These are phyloP conservation scores for Grammothele lineata DNA, from an alignment of 768 basidiomycete genomes.

Conservation along the genomic window DNA sequence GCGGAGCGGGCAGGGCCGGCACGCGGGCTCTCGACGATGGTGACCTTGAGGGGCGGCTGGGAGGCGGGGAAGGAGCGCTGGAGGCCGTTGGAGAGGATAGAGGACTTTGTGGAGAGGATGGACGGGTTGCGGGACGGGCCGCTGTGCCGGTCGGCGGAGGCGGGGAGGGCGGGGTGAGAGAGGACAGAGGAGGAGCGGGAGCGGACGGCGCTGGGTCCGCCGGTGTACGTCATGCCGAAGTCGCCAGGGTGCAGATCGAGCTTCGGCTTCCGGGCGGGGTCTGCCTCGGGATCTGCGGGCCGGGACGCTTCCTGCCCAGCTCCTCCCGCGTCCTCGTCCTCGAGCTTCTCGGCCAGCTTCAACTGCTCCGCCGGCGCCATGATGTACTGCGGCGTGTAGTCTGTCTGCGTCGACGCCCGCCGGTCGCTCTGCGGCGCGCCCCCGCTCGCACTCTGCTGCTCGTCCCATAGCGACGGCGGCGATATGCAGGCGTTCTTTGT, in stretches of 20 bases:
- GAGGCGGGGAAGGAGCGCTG: slow-evolving; percentile 3
- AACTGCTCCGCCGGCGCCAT: slow-evolving; percentile 65
- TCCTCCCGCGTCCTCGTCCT: slow-evolving; percentile 23
- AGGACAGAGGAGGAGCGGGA: slow-evolving; percentile 18
- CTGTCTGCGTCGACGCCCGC: slow-evolving; percentile 32
- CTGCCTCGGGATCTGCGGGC: slow-evolving; percentile 4
- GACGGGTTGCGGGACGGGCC: slow-evolving; percentile 1
- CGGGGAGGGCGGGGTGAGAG: slow-evolving; percentile 19
- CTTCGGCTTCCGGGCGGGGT: slow-evolving; percentile 16
- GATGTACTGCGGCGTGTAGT: slow-evolving; percentile 61
- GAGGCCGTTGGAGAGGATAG: too few species aligned
- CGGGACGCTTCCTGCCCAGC: background rate
- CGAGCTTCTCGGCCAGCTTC: slow-evolving; percentile 50
- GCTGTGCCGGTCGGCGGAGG: slow-evolving; percentile 16
- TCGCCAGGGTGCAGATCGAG: slow-evolving; percentile 21
- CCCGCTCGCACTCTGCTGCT: slow-evolving; percentile 7
- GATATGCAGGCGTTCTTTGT: slow-evolving; percentile 28
- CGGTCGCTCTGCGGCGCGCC: slow-evolving; percentile 5
- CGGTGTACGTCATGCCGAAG: slow-evolving; percentile 16
- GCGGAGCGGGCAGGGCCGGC: slow-evolving; percentile 10
- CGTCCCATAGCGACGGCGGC: slow-evolving; percentile 45
- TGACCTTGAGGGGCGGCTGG: slow-evolving; percentile 1
- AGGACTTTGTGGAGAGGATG: background rate
- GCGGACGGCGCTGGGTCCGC: slow-evolving; percentile 1
- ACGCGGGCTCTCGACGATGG: slow-evolving; percentile 2